Percentiles rank a stretch among this genome's conserved stretches.
These are phyloP conservation scores for Russula earlei DNA, from an alignment of 768 basidiomycete species.

Conservation along the genomic window DNA sequence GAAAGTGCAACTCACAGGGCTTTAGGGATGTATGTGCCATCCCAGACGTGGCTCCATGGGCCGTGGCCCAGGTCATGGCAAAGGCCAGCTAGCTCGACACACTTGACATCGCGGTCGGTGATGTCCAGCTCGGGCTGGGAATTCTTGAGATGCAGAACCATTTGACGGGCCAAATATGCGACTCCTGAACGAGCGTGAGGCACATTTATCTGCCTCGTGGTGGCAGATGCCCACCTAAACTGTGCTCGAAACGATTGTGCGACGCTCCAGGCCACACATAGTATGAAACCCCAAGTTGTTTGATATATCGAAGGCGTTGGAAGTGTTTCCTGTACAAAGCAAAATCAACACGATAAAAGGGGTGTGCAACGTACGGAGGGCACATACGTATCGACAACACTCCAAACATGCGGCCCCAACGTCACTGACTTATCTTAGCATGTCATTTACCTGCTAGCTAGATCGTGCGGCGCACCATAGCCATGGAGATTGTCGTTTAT, in stretches of 20 bases:
- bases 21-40: slow-evolving; percentile 56
- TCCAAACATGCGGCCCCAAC: slow-evolving; percentile 29
- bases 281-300: slow-evolving; percentile 71
- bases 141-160: slow-evolving; percentile 46
- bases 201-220: background rate
- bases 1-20: slow-evolving; percentile 41
- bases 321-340: slow-evolving; percentile 47
- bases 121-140: slow-evolving; percentile 56
- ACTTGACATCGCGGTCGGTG: slow-evolving; percentile 60
- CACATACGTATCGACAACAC: slow-evolving; percentile 62
- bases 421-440: slow-evolving; percentile 3
- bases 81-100: slow-evolving; percentile 71
- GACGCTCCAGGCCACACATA: slow-evolving; percentile 71
- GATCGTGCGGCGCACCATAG: background rate
- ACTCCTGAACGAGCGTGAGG: slow-evolving; percentile 46
- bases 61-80: slow-evolving; percentile 85
- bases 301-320: slow-evolving; percentile 66
- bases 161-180: slow-evolving; percentile 57
- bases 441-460: background rate
- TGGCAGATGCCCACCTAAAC: slow-evolving; percentile 42
- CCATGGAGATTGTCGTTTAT: slow-evolving; percentile 12
- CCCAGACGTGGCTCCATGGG: slow-evolving; percentile 83
- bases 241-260: slow-evolving; percentile 80
- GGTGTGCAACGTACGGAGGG: background rate
- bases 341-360: background rate